A percentile compares a stretch with the other conserved stretches of the same genome.
Conservation (phyloP, 208 protist species). For the Porcisia deanei region DNA sequence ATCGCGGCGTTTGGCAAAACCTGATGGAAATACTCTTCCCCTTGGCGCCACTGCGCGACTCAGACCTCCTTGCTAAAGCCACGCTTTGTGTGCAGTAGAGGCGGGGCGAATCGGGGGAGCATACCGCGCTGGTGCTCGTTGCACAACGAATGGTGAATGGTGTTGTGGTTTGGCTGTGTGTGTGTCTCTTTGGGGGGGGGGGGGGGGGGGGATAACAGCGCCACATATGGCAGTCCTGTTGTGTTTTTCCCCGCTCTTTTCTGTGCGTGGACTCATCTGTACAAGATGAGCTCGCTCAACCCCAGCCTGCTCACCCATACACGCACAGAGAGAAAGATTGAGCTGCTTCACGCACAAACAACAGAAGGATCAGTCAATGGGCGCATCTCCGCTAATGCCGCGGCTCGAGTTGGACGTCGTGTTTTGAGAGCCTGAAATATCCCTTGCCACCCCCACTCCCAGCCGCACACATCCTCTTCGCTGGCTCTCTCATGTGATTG, state of each 20-base stretch:
- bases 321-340: background rate
- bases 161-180: background rate
- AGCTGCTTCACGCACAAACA: no score
- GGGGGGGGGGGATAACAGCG: background rate
- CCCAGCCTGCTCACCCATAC: background rate
- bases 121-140: background rate
- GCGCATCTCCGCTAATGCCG: no score
- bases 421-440: background rate
- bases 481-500: background rate
- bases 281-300: no score
- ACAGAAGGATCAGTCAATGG: no score
- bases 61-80: conserved; percentile 16
- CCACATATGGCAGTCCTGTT: background rate
- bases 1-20: conserved; percentile 75
- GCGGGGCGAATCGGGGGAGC: background rate
- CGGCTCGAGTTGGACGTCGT: no score
- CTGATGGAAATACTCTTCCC: conserved; percentile 83
- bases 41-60: conserved; percentile 34
- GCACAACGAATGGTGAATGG: background rate
- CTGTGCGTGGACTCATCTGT: no score
- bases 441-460: background rate
- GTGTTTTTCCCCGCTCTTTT: no score
- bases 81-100: conserved; percentile 9
- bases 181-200: background rate
- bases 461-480: background rate